A percentile compares a stretch with the other conserved stretches of the same genome.
These are phyloP conservation scores for Rhodotorula taiwanensis DNA, from an alignment of 768 basidiomycete species.

Conservation along the genomic window DNA sequence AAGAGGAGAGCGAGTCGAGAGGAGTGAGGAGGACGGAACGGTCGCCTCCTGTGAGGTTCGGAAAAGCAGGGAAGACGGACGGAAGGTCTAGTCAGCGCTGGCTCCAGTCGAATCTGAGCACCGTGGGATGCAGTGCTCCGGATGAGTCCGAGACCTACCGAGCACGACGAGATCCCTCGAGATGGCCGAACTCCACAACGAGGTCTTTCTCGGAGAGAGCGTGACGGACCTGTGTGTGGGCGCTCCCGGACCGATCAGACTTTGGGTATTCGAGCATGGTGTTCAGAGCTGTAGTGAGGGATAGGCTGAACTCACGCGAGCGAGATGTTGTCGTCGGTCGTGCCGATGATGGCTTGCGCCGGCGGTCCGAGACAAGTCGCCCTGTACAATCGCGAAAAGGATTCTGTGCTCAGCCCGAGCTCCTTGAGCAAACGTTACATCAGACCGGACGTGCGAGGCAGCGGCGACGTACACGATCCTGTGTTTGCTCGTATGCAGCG, in stretches of 20 bases:
- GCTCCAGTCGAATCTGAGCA: too few species aligned
- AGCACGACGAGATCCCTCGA: constrained; percentile 22
- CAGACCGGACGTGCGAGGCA: too few species aligned
- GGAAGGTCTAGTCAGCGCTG: too few species aligned
- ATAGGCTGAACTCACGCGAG: constrained; percentile 7
- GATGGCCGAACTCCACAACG: constrained; percentile 31
- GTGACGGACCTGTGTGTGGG: constrained; percentile 3
- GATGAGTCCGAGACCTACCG: not conserved
- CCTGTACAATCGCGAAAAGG: constrained; percentile 4
- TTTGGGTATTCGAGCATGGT: not conserved
- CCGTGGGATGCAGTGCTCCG: too few species aligned
- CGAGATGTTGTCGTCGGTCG: constrained; percentile 22
- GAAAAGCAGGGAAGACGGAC: too few species aligned
- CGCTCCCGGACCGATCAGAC: not conserved
- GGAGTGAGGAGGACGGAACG: constrained; percentile 19
- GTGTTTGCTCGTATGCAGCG: constrained; percentile 2
- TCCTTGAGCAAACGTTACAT: too few species aligned
- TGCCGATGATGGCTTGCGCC: constrained; percentile 26
- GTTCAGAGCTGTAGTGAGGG: not conserved
- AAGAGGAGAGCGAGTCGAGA: constrained; percentile 9
- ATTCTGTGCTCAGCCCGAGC: not conserved
- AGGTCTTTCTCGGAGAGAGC: constrained; percentile 28
- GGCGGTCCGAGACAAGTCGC: constrained; percentile 30
- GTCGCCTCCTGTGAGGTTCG: constrained; percentile 14
- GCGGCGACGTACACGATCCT: constrained; percentile 18